Evolutionary conservation across 1,139 yeast genomes (phyloP).

Genomic region (Yamadazyma atlantica): DNA sequence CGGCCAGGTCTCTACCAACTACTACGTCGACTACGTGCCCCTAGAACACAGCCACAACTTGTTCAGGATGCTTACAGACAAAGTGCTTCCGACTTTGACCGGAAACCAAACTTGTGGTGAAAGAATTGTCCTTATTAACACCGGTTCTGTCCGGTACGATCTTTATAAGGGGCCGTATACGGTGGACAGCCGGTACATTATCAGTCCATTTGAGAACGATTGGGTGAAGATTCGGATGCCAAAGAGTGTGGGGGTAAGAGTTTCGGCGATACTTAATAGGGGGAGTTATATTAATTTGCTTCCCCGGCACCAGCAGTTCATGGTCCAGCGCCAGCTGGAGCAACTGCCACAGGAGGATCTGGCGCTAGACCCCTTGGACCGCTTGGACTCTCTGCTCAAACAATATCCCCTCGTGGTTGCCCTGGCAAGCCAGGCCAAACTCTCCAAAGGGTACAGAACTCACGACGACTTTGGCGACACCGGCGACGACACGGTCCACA

Average conservation of each 20-base stretch:
- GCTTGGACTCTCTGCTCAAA: too few relatives aligned
- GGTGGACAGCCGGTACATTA: constrained; percentile 73
- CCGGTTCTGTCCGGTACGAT: constrained; percentile 90
- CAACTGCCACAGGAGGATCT: too few relatives aligned
- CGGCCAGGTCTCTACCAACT: constrained; percentile 67
- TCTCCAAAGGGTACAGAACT: constrained; percentile 71
- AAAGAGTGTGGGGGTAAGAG: constrained; percentile 43
- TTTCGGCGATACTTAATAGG: constrained; percentile 51
- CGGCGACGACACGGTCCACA: constrained; percentile 90
- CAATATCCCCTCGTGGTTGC: too few relatives aligned
- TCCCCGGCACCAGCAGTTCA: constrained; percentile 27
- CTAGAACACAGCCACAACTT: constrained; percentile 59
- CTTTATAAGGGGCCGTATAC: constrained; percentile 85
- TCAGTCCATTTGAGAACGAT: constrained; percentile 80
- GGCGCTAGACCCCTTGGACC: too few relatives aligned
- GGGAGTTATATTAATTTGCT: constrained; percentile 41
- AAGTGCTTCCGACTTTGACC: constrained; percentile 58
- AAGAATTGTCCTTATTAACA: constrained; percentile 70
- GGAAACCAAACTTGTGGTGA: constrained; percentile 25
- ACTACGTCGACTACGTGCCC: constrained; percentile 70
- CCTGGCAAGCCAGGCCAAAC: too few relatives aligned
- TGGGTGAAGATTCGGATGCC: constrained; percentile 70
- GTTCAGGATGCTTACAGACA: constrained; percentile 56
- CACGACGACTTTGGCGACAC: constrained; percentile 76
- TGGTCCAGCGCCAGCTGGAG: background rate